Conservation (phyloP, 106 monocot genomes). For the Dendrobium nobile region DNA sequence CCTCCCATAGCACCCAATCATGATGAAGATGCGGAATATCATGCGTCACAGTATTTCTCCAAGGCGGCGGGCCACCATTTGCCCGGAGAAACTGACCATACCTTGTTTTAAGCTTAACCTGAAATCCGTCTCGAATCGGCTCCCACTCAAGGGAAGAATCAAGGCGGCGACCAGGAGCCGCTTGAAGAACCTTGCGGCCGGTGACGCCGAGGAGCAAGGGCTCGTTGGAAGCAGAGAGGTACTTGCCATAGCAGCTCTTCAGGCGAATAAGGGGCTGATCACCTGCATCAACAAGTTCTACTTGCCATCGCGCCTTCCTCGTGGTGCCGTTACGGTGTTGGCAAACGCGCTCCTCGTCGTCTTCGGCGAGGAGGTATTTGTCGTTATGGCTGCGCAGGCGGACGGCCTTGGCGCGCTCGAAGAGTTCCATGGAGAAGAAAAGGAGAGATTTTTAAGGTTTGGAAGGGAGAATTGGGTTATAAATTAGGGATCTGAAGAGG, state of each 20-base stretch:
- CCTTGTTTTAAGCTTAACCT: slow-evolving; percentile 2
- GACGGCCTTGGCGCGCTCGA: slow-evolving; percentile 41
- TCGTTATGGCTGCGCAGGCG: slow-evolving; percentile 57
- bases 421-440: slow-evolving; percentile 35
- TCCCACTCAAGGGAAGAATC: slow-evolving; percentile 7
- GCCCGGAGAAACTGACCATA: slow-evolving; percentile 1
- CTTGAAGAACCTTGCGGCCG: slow-evolving; percentile 5
- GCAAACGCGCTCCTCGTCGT: slow-evolving; percentile 39
- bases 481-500: not conserved
- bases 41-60: slow-evolving; percentile 4
- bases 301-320: slow-evolving; percentile 34
- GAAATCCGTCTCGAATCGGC: slow-evolving; percentile 5
- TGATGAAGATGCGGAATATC: slow-evolving; percentile 5
- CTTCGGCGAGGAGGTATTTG: slow-evolving; percentile 53
- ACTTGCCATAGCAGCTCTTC: slow-evolving; percentile 8
- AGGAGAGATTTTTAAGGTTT: not conserved
- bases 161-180: not conserved
- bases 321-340: slow-evolving; percentile 41
- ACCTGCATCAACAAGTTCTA: slow-evolving; percentile 15
- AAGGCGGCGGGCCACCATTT: not conserved
- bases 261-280: not conserved
- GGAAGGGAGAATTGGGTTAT: not conserved
- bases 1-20: slow-evolving; percentile 8
- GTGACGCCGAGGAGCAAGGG: slow-evolving; percentile 7
- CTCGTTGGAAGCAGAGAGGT: slow-evolving; percentile 7